A percentile compares a stretch with the other conserved stretches of the same genome.
These are phyloP conservation scores for Carex scoparia DNA, from an alignment of 176 grass and related monocot species.

Conservation along the genomic window DNA sequence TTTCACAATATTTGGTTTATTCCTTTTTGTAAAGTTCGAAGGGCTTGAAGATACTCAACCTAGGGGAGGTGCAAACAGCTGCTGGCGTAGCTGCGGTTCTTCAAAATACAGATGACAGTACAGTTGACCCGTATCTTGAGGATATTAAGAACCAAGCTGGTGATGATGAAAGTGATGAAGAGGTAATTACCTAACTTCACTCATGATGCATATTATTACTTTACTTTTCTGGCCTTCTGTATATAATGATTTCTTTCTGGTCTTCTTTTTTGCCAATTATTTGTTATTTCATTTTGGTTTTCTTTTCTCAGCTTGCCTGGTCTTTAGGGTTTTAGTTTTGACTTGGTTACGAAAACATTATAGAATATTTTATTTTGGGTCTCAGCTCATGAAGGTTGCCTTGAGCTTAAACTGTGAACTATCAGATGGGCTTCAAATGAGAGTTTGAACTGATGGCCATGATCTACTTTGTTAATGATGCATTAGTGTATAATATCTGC, in stretches of 20 bases:
- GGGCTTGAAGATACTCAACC: conserved; percentile 87
- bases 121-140: conserved; percentile 78
- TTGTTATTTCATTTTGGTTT: not conserved
- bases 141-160: conserved; percentile 72
- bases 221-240: not conserved
- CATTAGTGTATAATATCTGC: not conserved
- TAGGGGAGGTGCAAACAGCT: conserved; percentile 69
- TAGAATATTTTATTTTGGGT: not conserved
- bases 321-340: not conserved
- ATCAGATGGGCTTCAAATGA: not conserved
- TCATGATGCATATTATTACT: conserved; percentile 13
- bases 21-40: conserved; percentile 61
- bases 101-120: conserved; percentile 60
- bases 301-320: not conserved
- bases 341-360: not conserved
- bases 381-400: not conserved
- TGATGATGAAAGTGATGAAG: conserved; percentile 94
- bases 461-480: not conserved
- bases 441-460: not conserved
- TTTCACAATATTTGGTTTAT: conserved; percentile 18
- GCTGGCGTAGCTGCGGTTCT: conserved; percentile 71
- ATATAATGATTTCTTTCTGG: not conserved
- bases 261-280: not conserved
- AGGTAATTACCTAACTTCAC: conserved; percentile 40
- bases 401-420: not conserved